phyloP scores from a whole-genome alignment of 2,329 filamentous ascomycete species.

The Dactylellina drechsleri region DNA sequence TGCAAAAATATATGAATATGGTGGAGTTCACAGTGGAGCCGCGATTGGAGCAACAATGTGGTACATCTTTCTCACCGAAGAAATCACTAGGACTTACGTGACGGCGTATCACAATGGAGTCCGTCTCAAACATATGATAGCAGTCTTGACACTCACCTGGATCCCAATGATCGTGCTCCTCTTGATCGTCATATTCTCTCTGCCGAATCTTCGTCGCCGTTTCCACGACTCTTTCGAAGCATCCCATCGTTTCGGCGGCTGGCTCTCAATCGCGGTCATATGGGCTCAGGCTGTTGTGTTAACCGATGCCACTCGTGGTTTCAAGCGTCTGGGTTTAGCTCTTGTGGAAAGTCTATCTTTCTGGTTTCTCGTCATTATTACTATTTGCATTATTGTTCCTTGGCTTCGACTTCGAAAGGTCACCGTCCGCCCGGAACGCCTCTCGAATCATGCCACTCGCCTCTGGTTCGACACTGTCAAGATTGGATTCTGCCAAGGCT shows the following conservation, averaged over 20 bases:
- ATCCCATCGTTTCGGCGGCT: constrained; percentile 77
- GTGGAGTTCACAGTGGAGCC: constrained; percentile 67
- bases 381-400: constrained; percentile 74
- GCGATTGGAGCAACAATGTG: constrained; percentile 66
- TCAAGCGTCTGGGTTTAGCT: constrained; percentile 55
- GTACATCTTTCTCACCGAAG: constrained; percentile 63
- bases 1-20: constrained; percentile 68
- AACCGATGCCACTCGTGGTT: constrained; percentile 60
- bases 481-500: constrained; percentile 68
- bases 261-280: constrained; percentile 73
- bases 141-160: constrained; percentile 55
- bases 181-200: constrained; percentile 67
- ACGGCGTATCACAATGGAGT: constrained; percentile 31
- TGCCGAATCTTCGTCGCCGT: constrained; percentile 71
- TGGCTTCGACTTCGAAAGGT: constrained; percentile 78
- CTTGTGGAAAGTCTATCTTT: constrained; percentile 67
- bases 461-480: constrained; percentile 73
- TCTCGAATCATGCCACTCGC: constrained; percentile 77
- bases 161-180: constrained; percentile 69
- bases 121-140: constrained; percentile 26
- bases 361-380: constrained; percentile 76
- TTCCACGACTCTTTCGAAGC: constrained; percentile 77
- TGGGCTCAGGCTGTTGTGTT: constrained; percentile 71
- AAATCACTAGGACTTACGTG: constrained; percentile 58
- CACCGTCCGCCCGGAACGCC: constrained; percentile 71